Evolutionary conservation across 2,329 filamentous ascomycete species (phyloP).

Genomic region (Aspergillus ochraceoroseus): DNA sequence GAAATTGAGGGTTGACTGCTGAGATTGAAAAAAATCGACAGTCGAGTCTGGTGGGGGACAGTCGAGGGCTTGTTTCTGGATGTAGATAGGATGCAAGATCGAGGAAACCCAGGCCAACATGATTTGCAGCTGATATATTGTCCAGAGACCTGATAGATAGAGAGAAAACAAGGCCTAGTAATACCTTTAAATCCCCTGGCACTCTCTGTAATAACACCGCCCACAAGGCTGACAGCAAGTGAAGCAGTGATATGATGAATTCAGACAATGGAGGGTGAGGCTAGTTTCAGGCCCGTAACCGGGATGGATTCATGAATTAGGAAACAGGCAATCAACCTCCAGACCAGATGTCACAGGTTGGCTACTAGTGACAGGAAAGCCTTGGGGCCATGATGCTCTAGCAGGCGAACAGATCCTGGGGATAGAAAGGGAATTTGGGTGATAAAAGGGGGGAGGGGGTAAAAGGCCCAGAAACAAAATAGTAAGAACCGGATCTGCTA

Average conservation of each 20-base stretch:
- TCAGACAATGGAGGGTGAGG: neutral
- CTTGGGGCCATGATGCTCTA: slow-evolving; percentile 3
- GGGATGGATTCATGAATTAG: neutral
- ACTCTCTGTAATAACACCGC: neutral
- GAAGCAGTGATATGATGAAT: neutral
- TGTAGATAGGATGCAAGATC: slow-evolving; percentile 13
- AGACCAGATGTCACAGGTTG: neutral
- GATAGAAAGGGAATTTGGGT: neutral
- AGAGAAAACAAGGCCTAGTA: slow-evolving; percentile 1
- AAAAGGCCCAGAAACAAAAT: neutral
- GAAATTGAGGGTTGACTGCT: slow-evolving; percentile 5
- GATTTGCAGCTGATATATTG: slow-evolving; percentile 6
- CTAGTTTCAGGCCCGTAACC: neutral
- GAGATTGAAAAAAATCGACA: slow-evolving; percentile 16
- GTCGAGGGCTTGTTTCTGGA: slow-evolving; percentile 21
- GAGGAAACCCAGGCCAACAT: slow-evolving; percentile 18
- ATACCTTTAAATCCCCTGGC: neutral
- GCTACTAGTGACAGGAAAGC: slow-evolving; percentile 4
- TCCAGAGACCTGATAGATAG: neutral
- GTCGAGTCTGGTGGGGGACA: slow-evolving; percentile 15
- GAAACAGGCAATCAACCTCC: neutral
- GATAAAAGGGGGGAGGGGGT: neutral
- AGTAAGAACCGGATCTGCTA: too few species aligned
- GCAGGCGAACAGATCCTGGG: neutral
- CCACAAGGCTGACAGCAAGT: neutral